phyloP scores from a whole-genome alignment of 805 yeast species.

The Nakazawaea laoshanensis region DNA sequence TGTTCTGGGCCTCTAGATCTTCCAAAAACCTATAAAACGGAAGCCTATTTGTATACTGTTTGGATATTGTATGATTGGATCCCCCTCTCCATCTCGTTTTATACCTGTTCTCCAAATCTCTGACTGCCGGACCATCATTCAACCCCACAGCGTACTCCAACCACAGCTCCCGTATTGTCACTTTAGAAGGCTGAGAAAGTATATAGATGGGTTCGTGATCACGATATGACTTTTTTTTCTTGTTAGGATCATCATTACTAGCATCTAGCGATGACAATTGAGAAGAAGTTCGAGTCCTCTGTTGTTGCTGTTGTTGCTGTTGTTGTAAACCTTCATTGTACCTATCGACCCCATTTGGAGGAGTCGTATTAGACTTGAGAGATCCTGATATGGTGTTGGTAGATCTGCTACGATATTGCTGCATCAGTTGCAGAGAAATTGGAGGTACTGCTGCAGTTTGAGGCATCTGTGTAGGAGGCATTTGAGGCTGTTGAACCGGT shows the following conservation, averaged over 20 bases:
- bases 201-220: constrained; percentile 13
- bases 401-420: constrained; percentile 22
- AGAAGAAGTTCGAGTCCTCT: constrained; percentile 7
- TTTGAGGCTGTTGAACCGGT: constrained; percentile 12
- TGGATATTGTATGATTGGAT: constrained; percentile 22
- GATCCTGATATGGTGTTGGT: constrained; percentile 15
- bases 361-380: constrained; percentile 12
- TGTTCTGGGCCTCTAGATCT: constrained; percentile 5
- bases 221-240: constrained; percentile 12
- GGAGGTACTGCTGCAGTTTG: constrained; percentile 9
- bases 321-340: constrained; percentile 8
- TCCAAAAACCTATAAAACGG: constrained; percentile 9
- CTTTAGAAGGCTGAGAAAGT: constrained; percentile 11
- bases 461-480: no score
- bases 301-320: constrained; percentile 7
- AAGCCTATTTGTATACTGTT: constrained; percentile 14
- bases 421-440: constrained; percentile 14
- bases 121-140: constrained; percentile 31
- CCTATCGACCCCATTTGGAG: constrained; percentile 11
- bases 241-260: constrained; percentile 15
- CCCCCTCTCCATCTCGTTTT: constrained; percentile 33
- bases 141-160: constrained; percentile 29
- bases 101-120: constrained; percentile 28
- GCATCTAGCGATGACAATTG: constrained; percentile 7
- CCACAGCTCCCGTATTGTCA: constrained; percentile 13